Evolutionary conservation across 2,329 filamentous ascomycete species (phyloP).

Genomic region (Colletotrichum eleusines): DNA sequence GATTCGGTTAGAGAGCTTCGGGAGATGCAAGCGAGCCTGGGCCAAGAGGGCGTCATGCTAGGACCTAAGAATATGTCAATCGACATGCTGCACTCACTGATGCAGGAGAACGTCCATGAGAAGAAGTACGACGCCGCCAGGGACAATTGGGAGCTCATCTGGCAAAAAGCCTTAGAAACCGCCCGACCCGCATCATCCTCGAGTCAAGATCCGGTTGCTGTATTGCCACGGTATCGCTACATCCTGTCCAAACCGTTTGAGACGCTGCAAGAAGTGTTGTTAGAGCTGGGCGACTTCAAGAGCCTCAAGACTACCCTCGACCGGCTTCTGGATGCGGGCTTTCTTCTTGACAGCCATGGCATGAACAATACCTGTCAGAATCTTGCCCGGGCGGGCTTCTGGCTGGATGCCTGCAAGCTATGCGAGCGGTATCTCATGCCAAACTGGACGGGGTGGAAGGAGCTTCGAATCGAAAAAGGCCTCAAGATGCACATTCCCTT

Average conservation of each 20-base stretch:
- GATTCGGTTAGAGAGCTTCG: slow-evolving; percentile 70
- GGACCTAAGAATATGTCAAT: slow-evolving; percentile 59
- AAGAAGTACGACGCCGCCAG: slow-evolving; percentile 71
- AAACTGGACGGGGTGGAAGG: slow-evolving; percentile 81
- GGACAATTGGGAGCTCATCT: slow-evolving; percentile 74
- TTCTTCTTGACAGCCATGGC: slow-evolving; percentile 78
- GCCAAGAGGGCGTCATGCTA: slow-evolving; percentile 51
- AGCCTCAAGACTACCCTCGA: slow-evolving; percentile 65
- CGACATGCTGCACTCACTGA: slow-evolving; percentile 72
- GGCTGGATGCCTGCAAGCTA: slow-evolving; percentile 75
- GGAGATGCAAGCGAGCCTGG: slow-evolving; percentile 59
- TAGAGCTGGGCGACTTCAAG: slow-evolving; percentile 55
- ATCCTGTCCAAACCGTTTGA: slow-evolving; percentile 63
- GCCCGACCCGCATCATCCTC: slow-evolving; percentile 51
- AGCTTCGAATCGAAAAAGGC: slow-evolving; percentile 42
- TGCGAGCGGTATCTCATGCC: slow-evolving; percentile 85
- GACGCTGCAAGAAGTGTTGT: slow-evolving; percentile 61
- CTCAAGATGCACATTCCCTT: slow-evolving; percentile 50
- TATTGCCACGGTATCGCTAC: slow-evolving; percentile 65
- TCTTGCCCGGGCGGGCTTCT: slow-evolving; percentile 70
- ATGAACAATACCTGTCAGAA: slow-evolving; percentile 84
- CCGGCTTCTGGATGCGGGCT: slow-evolving; percentile 74
- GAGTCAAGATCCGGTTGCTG: background rate
- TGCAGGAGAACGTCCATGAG: slow-evolving; percentile 73
- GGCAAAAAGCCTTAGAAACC: slow-evolving; percentile 63